Base-by-base conservation (phyloP, 352 stramenopile genomes). In the Phytophthora ohioensis region DNA sequence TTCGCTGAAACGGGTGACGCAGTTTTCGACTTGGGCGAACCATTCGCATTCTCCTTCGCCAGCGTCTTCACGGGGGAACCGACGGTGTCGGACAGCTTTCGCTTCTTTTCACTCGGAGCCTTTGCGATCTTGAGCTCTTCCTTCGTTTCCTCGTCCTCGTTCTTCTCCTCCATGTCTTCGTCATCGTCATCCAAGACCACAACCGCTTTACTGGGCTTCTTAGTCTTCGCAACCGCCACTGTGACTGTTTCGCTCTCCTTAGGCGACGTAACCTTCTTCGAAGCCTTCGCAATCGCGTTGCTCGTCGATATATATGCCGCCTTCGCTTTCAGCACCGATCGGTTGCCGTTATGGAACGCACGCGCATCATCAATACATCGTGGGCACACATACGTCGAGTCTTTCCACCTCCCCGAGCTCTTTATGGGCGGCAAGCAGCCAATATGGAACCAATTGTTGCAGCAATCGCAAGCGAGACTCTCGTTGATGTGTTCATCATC, bases 401-500 rank as follows among this genome's bases (percentile, higher is more conserved):
- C 86, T 75, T 93, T 94, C 77, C 89, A 94, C 34, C 88, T 75
- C 11, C 88, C 88, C 1, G 81, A 91, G 73, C 85, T 92, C 69
- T 96, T 96, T 66, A 96, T 94, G 21, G 85, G 84, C 21, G 88
- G 88, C 13, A 96, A 57, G 51, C 88, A 96, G 53, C 83, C 85
- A 41, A 96, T 96, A 67, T 96, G 88, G 67, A 96, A 96, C 88
- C 88, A 96, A 12, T 85, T 78, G 69, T 96, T 96, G 70, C 88
- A 96, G 73, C 88, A 92, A 64, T 96, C 88, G 79, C 88, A 96
- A 15, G 88, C 88, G n/a, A 96, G 74, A 62, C 85, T 93, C 64
- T 96, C 88, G 66, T 96, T 96, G 54, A 96, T 93, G 62, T 86
- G 87, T 60, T 96, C 88, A 69, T 96, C 88, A 65, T 96, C 88